A percentile compares a stretch with the other conserved stretches of the same genome.
Evolutionary conservation across 208 protist genomes (phyloP).

Genomic region (Trypanosoma theileri): DNA sequence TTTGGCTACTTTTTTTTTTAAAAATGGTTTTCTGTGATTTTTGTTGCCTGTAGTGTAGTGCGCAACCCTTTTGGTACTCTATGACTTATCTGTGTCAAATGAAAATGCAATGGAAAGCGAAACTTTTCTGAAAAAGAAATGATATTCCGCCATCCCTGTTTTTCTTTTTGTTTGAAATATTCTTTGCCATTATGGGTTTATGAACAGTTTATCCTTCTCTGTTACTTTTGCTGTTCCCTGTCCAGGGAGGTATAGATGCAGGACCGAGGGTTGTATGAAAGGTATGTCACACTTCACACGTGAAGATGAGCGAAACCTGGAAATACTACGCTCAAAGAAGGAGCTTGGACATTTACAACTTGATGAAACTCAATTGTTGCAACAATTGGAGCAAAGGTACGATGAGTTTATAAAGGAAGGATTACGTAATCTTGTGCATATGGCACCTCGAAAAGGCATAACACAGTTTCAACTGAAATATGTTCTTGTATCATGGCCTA

Average conservation of each 20-base stretch:
- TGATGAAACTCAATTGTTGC: constrained; percentile 26
- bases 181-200: not conserved
- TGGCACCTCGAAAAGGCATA: constrained; percentile 24
- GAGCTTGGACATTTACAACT: constrained; percentile 19
- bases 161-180: too few relatives aligned
- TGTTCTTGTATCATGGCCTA: constrained; percentile 24
- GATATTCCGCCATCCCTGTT: too few relatives aligned
- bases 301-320: constrained; percentile 40
- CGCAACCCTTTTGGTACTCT: too few relatives aligned
- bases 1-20: too few relatives aligned
- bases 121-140: too few relatives aligned
- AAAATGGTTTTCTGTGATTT: not conserved
- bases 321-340: constrained; percentile 22
- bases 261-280: constrained; percentile 6
- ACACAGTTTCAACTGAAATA: not conserved
- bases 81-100: constrained; percentile 2
- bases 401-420: constrained; percentile 41
- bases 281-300: constrained; percentile 31
- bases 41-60: constrained; percentile 2
- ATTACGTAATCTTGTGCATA: constrained; percentile 24
- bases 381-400: constrained; percentile 32
- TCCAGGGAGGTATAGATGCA: not conserved
- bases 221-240: constrained; percentile 6
- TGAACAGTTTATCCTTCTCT: not conserved
- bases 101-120: not conserved